These are phyloP conservation scores for Podaxis sp. DNA, from an alignment of 768 basidiomycete genomes.

Conservation along the genomic window DNA sequence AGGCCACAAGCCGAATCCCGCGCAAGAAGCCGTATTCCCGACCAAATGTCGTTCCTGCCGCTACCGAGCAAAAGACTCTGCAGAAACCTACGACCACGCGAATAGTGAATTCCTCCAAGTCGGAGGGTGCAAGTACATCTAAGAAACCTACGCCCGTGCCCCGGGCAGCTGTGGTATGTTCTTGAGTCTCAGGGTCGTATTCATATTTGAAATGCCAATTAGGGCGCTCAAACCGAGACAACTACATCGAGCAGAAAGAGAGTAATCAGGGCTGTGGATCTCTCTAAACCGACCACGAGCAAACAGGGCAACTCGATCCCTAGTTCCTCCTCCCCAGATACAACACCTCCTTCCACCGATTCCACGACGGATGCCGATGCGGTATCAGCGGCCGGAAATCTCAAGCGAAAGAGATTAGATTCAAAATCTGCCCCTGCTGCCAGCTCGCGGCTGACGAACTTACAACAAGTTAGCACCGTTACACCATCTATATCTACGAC, in stretches of 20 bases:
- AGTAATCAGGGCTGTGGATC: conserved; percentile 13
- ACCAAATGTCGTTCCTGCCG: conserved; percentile 17
- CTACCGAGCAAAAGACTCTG: conserved; percentile 12
- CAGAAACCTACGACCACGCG: conserved; percentile 17
- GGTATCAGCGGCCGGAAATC: conserved; percentile 18
- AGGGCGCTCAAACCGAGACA: background rate
- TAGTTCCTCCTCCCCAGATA: background rate
- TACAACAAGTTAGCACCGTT: conserved; percentile 30
- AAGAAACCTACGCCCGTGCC: background rate
- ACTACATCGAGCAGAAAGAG: background rate
- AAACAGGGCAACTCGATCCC: background rate
- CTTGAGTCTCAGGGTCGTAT: background rate
- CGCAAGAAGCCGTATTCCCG: conserved; percentile 63
- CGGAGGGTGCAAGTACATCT: conserved; percentile 15
- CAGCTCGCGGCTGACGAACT: conserved; percentile 26
- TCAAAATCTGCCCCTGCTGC: conserved; percentile 28
- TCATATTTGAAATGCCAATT: background rate
- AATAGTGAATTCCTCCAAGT: conserved; percentile 22
- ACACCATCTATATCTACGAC: conserved; percentile 4
- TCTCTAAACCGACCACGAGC: background rate
- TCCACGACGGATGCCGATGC: background rate
- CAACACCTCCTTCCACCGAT: background rate
- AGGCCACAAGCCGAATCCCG: conserved; percentile 59
- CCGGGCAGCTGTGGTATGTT: background rate
- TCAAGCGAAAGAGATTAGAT: conserved; percentile 43